Percentiles rank a stretch among this genome's conserved stretches.
Conservation (phyloP, 2,329 filamentous ascomycete species). For the Penicillium palitans region DNA sequence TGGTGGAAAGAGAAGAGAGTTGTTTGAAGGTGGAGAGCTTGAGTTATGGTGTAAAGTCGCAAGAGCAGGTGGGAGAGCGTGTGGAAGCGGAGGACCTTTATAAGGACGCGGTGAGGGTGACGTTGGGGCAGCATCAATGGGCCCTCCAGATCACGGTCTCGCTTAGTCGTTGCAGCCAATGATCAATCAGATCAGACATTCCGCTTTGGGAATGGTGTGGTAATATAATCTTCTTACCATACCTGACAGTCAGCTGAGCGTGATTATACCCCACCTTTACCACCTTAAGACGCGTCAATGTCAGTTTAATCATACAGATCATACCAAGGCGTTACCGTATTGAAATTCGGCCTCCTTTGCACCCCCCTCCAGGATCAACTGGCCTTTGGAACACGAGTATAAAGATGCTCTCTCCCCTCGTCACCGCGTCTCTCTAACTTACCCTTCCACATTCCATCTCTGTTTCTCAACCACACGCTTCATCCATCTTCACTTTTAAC, state of each 20-base stretch:
- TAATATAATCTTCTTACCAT: conserved; percentile 25
- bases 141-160: conserved; percentile 50
- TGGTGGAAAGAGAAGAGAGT: not conserved
- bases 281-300: conserved; percentile 25
- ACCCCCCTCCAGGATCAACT: conserved; percentile 47
- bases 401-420: conserved; percentile 47
- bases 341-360: conserved; percentile 49
- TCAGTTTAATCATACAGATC: conserved; percentile 48
- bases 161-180: conserved; percentile 46
- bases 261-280: conserved; percentile 15
- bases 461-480: conserved; percentile 31
- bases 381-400: conserved; percentile 44
- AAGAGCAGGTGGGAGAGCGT: conserved; percentile 34
- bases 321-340: conserved; percentile 45
- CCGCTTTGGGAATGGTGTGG: conserved; percentile 32
- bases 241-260: conserved; percentile 25
- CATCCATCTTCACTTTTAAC: conserved; percentile 33
- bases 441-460: conserved; percentile 38
- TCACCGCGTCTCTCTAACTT: conserved; percentile 42
- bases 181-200: conserved; percentile 36
- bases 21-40: conserved; percentile 18
- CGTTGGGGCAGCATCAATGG: conserved; percentile 42
- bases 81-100: conserved; percentile 43
- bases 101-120: conserved; percentile 47
- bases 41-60: conserved; percentile 23